Percentiles rank a stretch among this genome's conserved stretches.
Evolutionary conservation across 257 asterid species (phyloP).

Genomic region (Primulina huaijiensis): DNA sequence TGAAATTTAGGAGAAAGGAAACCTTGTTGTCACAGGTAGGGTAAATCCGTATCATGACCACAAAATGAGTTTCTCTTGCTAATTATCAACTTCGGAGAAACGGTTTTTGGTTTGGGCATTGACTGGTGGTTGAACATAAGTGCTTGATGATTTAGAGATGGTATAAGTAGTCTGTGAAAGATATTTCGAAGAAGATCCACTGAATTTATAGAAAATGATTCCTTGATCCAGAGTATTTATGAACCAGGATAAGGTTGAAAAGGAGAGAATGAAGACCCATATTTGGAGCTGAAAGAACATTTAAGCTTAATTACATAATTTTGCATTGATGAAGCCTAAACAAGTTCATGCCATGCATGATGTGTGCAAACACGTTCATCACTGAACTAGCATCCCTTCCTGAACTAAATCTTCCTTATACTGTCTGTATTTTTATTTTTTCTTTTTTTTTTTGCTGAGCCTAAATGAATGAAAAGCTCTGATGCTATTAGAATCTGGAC

Average conservation of each 20-base stretch:
- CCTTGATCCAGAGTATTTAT: neutral
- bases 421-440: neutral
- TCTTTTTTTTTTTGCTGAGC: neutral
- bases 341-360: neutral
- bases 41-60: neutral
- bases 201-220: neutral
- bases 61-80: slow-evolving; percentile 2
- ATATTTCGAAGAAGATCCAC: neutral
- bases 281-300: neutral
- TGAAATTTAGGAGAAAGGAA: neutral
- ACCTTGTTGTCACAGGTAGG: slow-evolving; percentile 2
- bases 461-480: neutral
- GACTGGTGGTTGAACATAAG: neutral
- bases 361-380: neutral
- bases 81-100: neutral
- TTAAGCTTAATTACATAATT: neutral
- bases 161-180: neutral
- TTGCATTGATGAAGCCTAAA: neutral
- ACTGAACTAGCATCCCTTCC: neutral
- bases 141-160: too few species aligned
- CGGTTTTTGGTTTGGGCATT: neutral
- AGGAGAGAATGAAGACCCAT: neutral
- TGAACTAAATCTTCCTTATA: neutral
- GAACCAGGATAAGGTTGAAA: neutral
- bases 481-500: neutral